These are phyloP conservation scores for Boletus rex-veris DNA, from an alignment of 768 basidiomycete species.

Conservation along the genomic window DNA sequence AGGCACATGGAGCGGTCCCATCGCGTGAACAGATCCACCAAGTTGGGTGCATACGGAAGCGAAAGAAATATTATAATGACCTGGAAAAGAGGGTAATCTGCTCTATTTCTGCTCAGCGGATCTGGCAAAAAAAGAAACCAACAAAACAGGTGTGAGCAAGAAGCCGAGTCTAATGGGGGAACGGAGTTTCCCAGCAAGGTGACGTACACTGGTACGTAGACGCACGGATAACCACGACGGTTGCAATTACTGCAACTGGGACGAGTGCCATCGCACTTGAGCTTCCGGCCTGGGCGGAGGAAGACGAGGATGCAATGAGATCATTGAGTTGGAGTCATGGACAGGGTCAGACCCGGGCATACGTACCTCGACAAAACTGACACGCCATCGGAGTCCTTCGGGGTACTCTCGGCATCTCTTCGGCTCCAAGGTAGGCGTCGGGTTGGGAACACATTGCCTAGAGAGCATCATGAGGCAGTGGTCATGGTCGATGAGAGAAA, in stretches of 20 bases:
- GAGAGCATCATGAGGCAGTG: neutral
- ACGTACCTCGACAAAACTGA: constrained; percentile 63
- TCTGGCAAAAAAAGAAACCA: constrained; percentile 3
- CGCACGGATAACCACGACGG: constrained; percentile 54
- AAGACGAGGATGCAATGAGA: neutral
- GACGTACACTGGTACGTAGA: constrained; percentile 65
- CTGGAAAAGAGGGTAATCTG: neutral
- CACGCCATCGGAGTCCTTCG: constrained; percentile 68
- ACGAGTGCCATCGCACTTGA: constrained; percentile 67
- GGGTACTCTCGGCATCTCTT: constrained; percentile 31
- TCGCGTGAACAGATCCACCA: constrained; percentile 24
- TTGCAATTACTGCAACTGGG: constrained; percentile 67
- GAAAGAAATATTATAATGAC: constrained; percentile 16
- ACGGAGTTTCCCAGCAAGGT: constrained; percentile 2
- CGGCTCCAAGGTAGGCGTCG: constrained; percentile 2
- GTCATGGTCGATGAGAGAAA: neutral
- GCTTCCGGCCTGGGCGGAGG: constrained; percentile 50
- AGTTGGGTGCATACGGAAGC: constrained; percentile 16
- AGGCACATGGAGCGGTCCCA: constrained; percentile 11
- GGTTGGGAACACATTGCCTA: constrained; percentile 17
- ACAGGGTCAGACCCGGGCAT: neutral
- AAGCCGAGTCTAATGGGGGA: neutral
- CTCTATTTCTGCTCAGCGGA: constrained; percentile 33
- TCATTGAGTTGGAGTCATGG: neutral
- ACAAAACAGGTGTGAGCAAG: constrained; percentile 1